These are phyloP conservation scores for Chloromonas sp. DNA, from an alignment of 163 green algal species.

Conservation along the genomic window DNA sequence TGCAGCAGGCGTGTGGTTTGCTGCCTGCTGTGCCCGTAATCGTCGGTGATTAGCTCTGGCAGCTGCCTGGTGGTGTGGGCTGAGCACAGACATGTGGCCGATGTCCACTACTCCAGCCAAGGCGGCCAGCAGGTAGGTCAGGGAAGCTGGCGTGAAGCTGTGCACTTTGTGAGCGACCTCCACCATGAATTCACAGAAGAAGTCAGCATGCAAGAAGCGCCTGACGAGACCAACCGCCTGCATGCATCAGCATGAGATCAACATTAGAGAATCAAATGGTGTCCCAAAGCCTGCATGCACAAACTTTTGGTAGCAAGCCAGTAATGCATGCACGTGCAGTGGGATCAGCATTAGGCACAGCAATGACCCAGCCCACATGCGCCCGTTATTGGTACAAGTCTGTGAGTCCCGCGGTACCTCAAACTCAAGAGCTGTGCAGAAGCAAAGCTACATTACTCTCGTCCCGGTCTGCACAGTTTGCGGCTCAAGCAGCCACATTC, in stretches of 20 bases:
- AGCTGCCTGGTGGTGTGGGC: not conserved
- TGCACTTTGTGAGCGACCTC: constrained; percentile 29
- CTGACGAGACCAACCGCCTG: not conserved
- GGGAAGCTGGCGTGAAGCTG: constrained; percentile 21
- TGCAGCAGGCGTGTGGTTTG: not conserved
- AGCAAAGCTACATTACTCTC: too few relatives aligned
- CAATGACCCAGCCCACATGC: too few relatives aligned
- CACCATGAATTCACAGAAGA: constrained; percentile 22
- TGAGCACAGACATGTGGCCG: not conserved
- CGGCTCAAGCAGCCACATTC: too few relatives aligned
- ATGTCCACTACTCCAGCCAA: constrained; percentile 9
- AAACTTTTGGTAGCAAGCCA: not conserved
- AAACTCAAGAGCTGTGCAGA: too few relatives aligned
- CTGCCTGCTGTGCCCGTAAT: not conserved
- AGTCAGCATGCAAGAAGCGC: not conserved
- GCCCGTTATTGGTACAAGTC: too few relatives aligned
- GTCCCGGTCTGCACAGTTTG: too few relatives aligned
- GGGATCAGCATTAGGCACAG: too few relatives aligned
- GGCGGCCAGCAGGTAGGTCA: constrained; percentile 25
- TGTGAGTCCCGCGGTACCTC: too few relatives aligned
- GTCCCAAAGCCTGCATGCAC: not conserved
- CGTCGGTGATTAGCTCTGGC: not conserved
- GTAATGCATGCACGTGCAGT: too few relatives aligned
- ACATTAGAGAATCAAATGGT: not conserved
- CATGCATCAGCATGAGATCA: not conserved